Base-by-base conservation (phyloP, 257 asterid species). In the Primulina tabacum region DNA sequence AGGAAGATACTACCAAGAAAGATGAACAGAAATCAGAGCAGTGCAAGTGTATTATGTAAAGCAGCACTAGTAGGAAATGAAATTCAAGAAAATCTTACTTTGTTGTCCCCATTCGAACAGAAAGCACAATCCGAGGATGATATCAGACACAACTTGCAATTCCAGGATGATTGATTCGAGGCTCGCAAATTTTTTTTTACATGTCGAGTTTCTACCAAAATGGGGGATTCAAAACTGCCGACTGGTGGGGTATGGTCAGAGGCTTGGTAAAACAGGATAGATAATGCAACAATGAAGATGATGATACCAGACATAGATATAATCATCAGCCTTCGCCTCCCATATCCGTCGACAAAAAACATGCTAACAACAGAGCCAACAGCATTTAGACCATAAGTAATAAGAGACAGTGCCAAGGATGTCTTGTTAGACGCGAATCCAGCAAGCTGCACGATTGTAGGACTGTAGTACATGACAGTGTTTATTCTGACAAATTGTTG, bases 391-490 rank as follows among this genome's bases (percentile, higher is more conserved):
- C 84, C 86, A 0, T 84, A 78, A 0, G 86, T 83, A 68, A 83
- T 69, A 17, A 81, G 82, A 0, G 88, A 81, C 34, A 81, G 82
- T 1, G 82, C 80, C 64, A 83, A 17, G 2, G 88, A 86, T 1
- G 86, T 81, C 72, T 71, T 68, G 67, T 81, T 83, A 12, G 88
- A 84, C 38, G 86, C 83, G 64, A 78, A 76, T 5, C 88, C 88
- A 1, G 88, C 86, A 0, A 77, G 75, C 38, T 84, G 86, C 18
- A 81, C 78, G 16, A 84, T 84, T 5, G 86, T 81, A 1, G 88
- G 88, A 50, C 88, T 81, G 14, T 83, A 83, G 71, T 81, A 83
- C 86, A 83, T 83, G 63, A 83, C 88, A 0, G 88, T 83, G 74
- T 83, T 83, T 29, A 83, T 83, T 17, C 88, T 86, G 0, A 81